Base-by-base conservation (phyloP, 805 yeast species). In the Komagataella populi region DNA sequence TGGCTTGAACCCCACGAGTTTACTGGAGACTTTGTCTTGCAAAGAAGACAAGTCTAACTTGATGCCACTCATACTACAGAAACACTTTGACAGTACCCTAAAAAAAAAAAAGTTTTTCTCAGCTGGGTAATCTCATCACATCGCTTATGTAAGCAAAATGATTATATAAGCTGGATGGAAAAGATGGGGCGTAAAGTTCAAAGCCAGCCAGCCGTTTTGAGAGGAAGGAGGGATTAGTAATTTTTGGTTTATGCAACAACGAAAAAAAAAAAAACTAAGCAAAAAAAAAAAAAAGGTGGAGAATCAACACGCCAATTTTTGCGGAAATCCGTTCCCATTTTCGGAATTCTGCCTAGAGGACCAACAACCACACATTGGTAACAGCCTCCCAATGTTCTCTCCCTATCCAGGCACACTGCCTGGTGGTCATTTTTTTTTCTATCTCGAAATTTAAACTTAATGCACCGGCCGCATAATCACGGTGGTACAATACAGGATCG, bases 1-100 rank as follows among this genome's bases (percentile, higher is more conserved):
- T 30, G 50, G 23, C 50, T 54, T 59, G 48, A 59, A 62, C 48
- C 60, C 60, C 23, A 61, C 61, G 53, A 82, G 63, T 60, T 82
- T 81, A 47, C 69, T 72, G 22, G 83, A 67, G 46, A 84, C 80
- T 63, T 77, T 83, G 56, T 79, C 87, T 64, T 74, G 83, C 62
- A 84, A 69, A 23, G 86, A 78, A 48, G 83, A 64, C 55, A 78
- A 63, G 63, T 71, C 74, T 56, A 77, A 63, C 53, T 66, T 69
- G 7, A 72, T 60, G 45, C 70, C 63, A 52, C 72, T 77, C 81
- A 76, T 76, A 36, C 23, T 48, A 17, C 14, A 17, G 20, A 44
- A 30, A 4, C 39, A 10, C 5, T 30, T 10, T 4, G 14, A 8
- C 14, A 14, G 14, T 10, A 14, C 39, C 14, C 10, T 30, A 4